Base-by-base conservation (phyloP, 2,329 filamentous ascomycete species). In the Ambrosiella beaveri region DNA sequence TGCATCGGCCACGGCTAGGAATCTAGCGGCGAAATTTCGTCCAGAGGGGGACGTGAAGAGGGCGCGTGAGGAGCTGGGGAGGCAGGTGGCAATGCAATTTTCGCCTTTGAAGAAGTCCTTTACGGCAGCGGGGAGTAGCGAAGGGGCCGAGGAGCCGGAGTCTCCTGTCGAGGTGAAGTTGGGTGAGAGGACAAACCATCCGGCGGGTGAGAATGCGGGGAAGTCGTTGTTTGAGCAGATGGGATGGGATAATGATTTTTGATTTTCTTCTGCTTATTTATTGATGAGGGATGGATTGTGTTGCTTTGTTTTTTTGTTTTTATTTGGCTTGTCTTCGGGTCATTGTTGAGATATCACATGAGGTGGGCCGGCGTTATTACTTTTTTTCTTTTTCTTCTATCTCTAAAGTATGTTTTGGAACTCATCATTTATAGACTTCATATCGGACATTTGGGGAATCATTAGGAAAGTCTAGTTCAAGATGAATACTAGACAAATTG, bases 191-290 rank as follows among this genome's bases (percentile, higher is more conserved):
- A 15, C 11, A 7, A 13, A 27, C 38, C 3, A 17, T 38, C 5
- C 36, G 7, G 17, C 15, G 15, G 53, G 15, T 44, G 38, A 7
- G 37, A 39, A 19, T 44, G 38, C 15, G 13, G 66, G 66, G 39
- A 61, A 68, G 62, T 76, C 74, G 9, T 75, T 81, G 56, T 82
- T 77, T 63, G 71, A 78, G 63, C 70, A 69, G 62, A 66, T 81
- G 47, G 78, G 79, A 51, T 82, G 79, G 79, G 76, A 80, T 64
- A 73, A 79, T 60, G 76, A 80, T 61, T 69, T 41, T 73, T 65
- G 74, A 79, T 65, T 71, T 73, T 65, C 65, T 72, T 66, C 69
- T 61, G 58, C 12, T 9, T 35, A 12, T 13, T 27, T 51, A 1
- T 27, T 51, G 47, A 27, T 51, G 27, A 35, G n/a, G 17, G 8